Conservation (phyloP, 2,329 filamentous ascomycete species). For the Arthrobotrys musiformis region DNA sequence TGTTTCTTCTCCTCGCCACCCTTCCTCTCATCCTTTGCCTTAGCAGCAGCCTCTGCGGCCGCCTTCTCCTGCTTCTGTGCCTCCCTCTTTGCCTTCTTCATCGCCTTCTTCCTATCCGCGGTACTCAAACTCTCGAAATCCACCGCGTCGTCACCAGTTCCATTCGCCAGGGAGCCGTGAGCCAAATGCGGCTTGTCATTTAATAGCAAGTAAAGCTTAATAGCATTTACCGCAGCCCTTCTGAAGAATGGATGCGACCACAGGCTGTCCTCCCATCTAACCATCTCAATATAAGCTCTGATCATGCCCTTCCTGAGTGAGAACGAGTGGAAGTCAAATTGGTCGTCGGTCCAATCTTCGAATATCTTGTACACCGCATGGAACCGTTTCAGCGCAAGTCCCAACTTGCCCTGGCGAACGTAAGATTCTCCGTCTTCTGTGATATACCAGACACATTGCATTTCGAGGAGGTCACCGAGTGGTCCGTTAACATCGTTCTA, state of each 20-base stretch:
- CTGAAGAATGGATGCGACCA: conserved; percentile 94
- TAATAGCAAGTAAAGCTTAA: conserved; percentile 81
- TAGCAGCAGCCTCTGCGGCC: conserved; percentile 79
- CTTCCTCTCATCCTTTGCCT: conserved; percentile 84
- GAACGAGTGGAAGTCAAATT: conserved; percentile 98
- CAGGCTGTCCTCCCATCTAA: conserved; percentile 92
- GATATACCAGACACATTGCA: conserved; percentile 98
- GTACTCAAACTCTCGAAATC: conserved; percentile 68
- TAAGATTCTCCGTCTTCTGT: conserved; percentile 95
- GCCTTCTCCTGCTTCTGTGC: conserved; percentile 78
- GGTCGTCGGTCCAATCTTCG: conserved; percentile 96
- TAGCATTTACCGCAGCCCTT: conserved; percentile 81
- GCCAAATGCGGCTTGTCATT: conserved; percentile 77
- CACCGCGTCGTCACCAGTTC: conserved; percentile 65
- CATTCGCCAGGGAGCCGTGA: conserved; percentile 71
- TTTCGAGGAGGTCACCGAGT: conserved; percentile 89
- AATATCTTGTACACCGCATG: conserved; percentile 91
- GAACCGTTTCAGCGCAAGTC: conserved; percentile 90
- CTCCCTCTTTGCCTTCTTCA: conserved; percentile 90
- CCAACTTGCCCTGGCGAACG: conserved; percentile 81
- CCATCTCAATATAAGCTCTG: conserved; percentile 92
- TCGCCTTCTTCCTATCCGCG: conserved; percentile 82
- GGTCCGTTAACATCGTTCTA: conserved; percentile 77
- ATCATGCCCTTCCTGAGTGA: conserved; percentile 97
- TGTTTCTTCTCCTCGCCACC: conserved; percentile 79